phyloP scores from a whole-genome alignment of 768 basidiomycete genomes.

The Chalciporus chontae region DNA sequence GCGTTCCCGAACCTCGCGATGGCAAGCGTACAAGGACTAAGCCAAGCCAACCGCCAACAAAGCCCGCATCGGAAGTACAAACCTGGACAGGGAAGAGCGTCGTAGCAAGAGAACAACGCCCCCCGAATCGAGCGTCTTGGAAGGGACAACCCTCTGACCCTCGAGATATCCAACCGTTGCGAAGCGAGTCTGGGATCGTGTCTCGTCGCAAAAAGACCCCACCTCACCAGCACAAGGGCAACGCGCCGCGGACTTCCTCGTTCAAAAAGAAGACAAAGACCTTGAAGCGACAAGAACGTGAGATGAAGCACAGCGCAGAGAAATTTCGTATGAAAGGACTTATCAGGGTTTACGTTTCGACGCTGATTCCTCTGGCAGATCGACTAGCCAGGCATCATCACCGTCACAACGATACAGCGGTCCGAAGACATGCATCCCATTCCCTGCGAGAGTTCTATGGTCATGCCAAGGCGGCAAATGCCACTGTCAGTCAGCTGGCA shows the following conservation, averaged over 20 bases:
- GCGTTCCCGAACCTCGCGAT: not conserved
- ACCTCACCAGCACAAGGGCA: not conserved
- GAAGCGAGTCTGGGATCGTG: not conserved
- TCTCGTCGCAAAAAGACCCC: not conserved
- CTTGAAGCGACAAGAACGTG: not conserved
- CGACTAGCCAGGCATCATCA: conserved; percentile 33
- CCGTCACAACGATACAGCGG: conserved; percentile 23
- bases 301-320: not conserved
- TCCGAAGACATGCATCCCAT: conserved; percentile 36
- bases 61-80: not conserved
- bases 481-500: conserved; percentile 26
- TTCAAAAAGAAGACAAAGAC: not conserved
- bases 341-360: not conserved
- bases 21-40: not conserved
- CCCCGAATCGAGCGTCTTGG: not conserved
- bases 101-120: not conserved
- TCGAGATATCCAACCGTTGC: not conserved
- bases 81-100: not conserved
- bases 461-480: conserved; percentile 31
- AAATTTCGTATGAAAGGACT: not conserved
- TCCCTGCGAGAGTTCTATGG: conserved; percentile 35
- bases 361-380: conserved; percentile 19
- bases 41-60: not conserved
- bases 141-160: not conserved
- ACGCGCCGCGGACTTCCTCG: not conserved